Base-by-base conservation (phyloP, 371 early-diverging fungal species). In the Mucor mucedo region DNA sequence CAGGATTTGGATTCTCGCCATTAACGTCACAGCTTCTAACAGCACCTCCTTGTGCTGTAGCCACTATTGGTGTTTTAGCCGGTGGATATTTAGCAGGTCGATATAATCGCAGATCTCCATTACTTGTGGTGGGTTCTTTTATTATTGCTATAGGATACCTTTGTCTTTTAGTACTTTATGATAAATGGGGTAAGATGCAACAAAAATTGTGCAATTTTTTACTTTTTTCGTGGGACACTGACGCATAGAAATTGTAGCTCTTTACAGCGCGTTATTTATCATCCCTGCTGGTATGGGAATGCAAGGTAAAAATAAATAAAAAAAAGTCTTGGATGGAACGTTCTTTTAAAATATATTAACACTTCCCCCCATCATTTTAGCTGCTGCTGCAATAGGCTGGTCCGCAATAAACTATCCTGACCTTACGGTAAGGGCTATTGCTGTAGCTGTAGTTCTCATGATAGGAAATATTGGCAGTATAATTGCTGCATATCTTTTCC, bases 401-500 rank as follows among this genome's bases (percentile, higher is more conserved):
- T 63, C 78, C 8, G 63, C 67, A 1, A 50, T 71, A 10, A 64
- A 70, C 53, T 68, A 70, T 60, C 63, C 67, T 13, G 63, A 77
- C 47, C 39, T 72, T 6, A 69, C 65, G 5, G 55, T 62, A 2
- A 60, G 74, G 55, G 77, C 77, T 13, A 54, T 77, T 1, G 67
- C 70, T 11, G 69, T 77, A 2, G 77, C 72, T 3, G 13, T 52
- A 2, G 65, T 73, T 5, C 27, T 73, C 2, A 69, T 59, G 52
- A 35, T 73, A 27, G 77, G 74, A 8, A 69, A 72, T 10, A 40
- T 53, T 28, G 74, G 74, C 5, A 56, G 66, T 42, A 69, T 77
- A n/a, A 32, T 74, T 27, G 74, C 74, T 9, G 64, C 77, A 1
- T 77, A 56, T 56, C 29, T 77, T 9, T 77, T 69, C 56, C 63